Evolutionary conservation across 2,329 filamentous ascomycete species (phyloP), one percentile per base, ranked within the genome.

Genomic region (Aureobasidium uvarum): DNA sequence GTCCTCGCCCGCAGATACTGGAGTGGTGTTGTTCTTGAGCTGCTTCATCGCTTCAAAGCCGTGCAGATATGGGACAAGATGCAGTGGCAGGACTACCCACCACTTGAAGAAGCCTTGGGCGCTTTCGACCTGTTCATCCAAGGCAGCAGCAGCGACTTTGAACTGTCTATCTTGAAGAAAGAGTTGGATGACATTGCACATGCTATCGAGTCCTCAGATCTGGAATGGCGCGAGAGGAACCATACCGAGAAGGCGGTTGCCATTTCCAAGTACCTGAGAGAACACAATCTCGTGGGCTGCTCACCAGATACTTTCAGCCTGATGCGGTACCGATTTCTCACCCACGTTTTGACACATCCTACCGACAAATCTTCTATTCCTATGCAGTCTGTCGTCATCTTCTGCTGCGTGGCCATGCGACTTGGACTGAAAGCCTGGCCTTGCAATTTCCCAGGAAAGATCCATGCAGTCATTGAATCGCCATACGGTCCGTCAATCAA

Each of bases 61-160:
- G 83, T 98, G 64, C 83, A 88, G 48, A 85, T 91, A 73, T 98
- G 93, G 94, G 80, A 79, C 68, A 82, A 82, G 63, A 70, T 90
- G 62, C 77, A 75, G 48, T 74, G 77, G 31, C 79, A 82, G 6
- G 81, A 84, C 62, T 77, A 80, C 63, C 79, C 86, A 25, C 75
- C 85, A 8, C 81, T 96, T 23, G 93, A 96, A 74, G 84, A 85
- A 66, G 89, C 89, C 1, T 79, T 98, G 18, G 89, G 88, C 23
- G 89, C 89, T 16, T 96, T 96, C 75, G 95, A 98, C 76, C 84
- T 98, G 77, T 98, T 98, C 76, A 86, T 96, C 52, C 80, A 94
- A 33, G 86, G 89, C 69, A 88, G 89, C 64, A 84, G 86, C 20
- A 81, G 83, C 36, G 65, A 64, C 23, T 87, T 89, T n/a, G 92